phyloP scores from a whole-genome alignment of 495 filamentous ascomycete species.

The Penicillium cataractarum region DNA sequence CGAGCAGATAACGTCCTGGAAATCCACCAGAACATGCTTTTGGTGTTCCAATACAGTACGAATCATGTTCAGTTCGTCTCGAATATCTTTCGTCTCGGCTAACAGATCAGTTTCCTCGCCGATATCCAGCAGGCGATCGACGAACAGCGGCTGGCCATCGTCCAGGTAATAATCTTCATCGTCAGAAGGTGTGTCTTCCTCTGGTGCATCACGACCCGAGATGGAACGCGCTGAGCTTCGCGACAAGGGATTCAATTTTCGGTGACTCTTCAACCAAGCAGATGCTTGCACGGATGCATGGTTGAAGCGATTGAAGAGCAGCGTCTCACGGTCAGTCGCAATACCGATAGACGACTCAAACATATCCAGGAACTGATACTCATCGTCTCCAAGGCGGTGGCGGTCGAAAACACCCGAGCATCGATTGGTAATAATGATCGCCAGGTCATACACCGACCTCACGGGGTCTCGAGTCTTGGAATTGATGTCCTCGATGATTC shows the following conservation, averaged over 20 bases:
- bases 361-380: conserved; percentile 74
- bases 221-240: conserved; percentile 26
- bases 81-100: conserved; percentile 71
- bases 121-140: conserved; percentile 69
- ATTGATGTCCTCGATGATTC: conserved; percentile 70
- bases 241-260: conserved; percentile 50
- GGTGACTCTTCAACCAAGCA: conserved; percentile 63
- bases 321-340: conserved; percentile 64
- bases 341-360: conserved; percentile 69
- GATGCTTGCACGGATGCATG: conserved; percentile 62
- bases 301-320: conserved; percentile 68
- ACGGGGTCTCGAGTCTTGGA: conserved; percentile 68
- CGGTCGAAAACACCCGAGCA: conserved; percentile 70
- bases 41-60: conserved; percentile 64
- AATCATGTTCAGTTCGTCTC: conserved; percentile 76
- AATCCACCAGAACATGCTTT: conserved; percentile 53
- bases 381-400: conserved; percentile 62
- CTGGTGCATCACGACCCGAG: conserved; percentile 3
- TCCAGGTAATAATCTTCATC: conserved; percentile 30
- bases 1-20: conserved; percentile 57
- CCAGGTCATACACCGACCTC: conserved; percentile 65
- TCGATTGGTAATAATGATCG: conserved; percentile 64
- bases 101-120: conserved; percentile 67
- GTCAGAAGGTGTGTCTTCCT: conserved; percentile 11
- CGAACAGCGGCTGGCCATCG: conserved; percentile 52